Base-by-base conservation (phyloP, 768 basidiomycete species). In the Leucocoprinus sp. region DNA sequence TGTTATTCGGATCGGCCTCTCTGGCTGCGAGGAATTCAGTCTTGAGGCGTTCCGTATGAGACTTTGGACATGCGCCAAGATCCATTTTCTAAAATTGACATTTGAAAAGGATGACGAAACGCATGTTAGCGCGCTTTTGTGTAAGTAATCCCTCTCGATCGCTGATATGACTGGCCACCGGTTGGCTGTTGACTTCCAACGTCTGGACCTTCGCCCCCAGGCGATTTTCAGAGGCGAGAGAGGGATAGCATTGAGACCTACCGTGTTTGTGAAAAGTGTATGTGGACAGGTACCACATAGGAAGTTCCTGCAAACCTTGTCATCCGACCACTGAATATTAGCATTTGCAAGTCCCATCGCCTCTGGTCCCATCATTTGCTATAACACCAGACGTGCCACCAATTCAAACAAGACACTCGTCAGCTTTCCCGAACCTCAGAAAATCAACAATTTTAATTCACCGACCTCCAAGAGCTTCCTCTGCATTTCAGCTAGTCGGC, bases 321-420 rank as follows among this genome's bases (percentile, higher is more conserved):
- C 93, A 65, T 93, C 90, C 24, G 80, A 83, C 88, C 93, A 93
- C 52, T 83, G 80, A 49, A 96, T 72, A 67, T 97, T 93, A 53
- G 85, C 83, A 55, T 89, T 91, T 36, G 88, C 82, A 35, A 93
- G 83, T 56, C 96, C 96, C 91, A 99, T 95, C 15, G 96, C 93
- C 68, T 99, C 95, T 37, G 95, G 88, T n/a, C 92, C 95, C 93
- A 97, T 97, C 92, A 95, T 96, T 93, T 96, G 93, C 93, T 96
- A 53, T 42, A 9, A 22, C 11, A 37, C 36, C 23, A 37, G 11
- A n/a, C n/a, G 22, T 23, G 14, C 5, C 39, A 22, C 39, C 12
- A 17, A 46, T 21, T 22, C 22, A 36, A 37, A 36, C 34, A 18
- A 23, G 24, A 17, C 19, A 21, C 14, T 14, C 35, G 36, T 45